Conservation (phyloP, 148 eudicot species). For the Camellia lanceoleosa region DNA sequence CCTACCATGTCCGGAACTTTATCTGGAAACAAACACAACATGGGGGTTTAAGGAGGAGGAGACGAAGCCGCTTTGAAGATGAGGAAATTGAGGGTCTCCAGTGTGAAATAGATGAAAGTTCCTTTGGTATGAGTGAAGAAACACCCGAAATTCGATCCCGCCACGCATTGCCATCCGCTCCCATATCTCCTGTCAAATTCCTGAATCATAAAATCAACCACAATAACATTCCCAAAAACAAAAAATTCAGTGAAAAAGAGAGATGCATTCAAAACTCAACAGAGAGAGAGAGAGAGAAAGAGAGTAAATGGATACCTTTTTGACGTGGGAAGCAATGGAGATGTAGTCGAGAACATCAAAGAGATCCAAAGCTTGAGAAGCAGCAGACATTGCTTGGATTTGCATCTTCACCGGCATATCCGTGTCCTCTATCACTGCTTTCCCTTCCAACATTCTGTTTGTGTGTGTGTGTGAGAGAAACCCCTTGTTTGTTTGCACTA, state of each 20-base stretch:
- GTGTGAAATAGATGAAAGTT: slow-evolving; percentile 82
- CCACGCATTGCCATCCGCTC: slow-evolving; percentile 98
- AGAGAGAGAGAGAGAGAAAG: too few species aligned
- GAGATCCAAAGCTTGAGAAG: slow-evolving; percentile 88
- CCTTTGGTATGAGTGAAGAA: slow-evolving; percentile 91
- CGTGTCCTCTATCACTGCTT: slow-evolving; percentile 78
- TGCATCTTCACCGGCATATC: slow-evolving; percentile 98
- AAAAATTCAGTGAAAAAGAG: too few species aligned
- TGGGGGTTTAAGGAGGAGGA: slow-evolving; percentile 7
- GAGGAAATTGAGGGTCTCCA: slow-evolving; percentile 90
- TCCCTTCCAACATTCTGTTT: slow-evolving; percentile 73
- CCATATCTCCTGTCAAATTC: slow-evolving; percentile 84
- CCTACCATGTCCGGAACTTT: neutral
- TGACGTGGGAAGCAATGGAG: slow-evolving; percentile 85
- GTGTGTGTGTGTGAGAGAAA: too few species aligned
- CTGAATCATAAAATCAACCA: slow-evolving; percentile 26
- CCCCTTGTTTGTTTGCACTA: too few species aligned
- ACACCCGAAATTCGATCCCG: slow-evolving; percentile 93
- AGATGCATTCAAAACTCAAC: too few species aligned
- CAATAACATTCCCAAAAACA: too few species aligned
- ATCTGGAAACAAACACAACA: neutral
- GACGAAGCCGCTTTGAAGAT: slow-evolving; percentile 86
- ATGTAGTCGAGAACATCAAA: slow-evolving; percentile 77
- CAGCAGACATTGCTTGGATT: slow-evolving; percentile 85
- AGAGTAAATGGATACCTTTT: slow-evolving; percentile 49